A percentile compares a stretch with the other conserved stretches of the same genome.
Conservation (phyloP, 2,329 filamentous ascomycete genomes). For the Rhinocladiella similis region DNA sequence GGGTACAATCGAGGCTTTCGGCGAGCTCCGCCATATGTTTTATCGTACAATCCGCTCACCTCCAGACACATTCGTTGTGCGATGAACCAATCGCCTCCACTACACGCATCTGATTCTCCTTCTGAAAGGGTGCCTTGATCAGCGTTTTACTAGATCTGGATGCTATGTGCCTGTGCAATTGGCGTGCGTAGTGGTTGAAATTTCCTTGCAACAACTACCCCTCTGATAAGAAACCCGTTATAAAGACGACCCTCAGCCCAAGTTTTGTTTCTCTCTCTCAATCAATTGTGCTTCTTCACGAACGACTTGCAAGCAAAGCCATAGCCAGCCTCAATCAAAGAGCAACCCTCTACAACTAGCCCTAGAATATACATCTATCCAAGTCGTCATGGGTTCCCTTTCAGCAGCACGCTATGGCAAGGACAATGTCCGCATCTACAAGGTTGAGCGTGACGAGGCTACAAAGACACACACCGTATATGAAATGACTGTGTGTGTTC, state of each 20-base stretch:
- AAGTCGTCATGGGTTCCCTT: slow-evolving; percentile 36
- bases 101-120: slow-evolving; percentile 9
- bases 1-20: slow-evolving; percentile 6
- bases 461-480: slow-evolving; percentile 80
- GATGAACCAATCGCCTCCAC: slow-evolving; percentile 15
- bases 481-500: slow-evolving; percentile 91
- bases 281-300: neutral
- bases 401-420: slow-evolving; percentile 57
- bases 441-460: slow-evolving; percentile 77
- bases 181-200: slow-evolving; percentile 9
- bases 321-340: neutral
- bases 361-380: neutral
- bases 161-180: slow-evolving; percentile 16
- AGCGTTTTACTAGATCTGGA: slow-evolving; percentile 18
- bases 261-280: neutral
- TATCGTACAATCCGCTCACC: slow-evolving; percentile 13
- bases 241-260: neutral
- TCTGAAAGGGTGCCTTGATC: slow-evolving; percentile 10
- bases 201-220: slow-evolving; percentile 6
- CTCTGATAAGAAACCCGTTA: slow-evolving; percentile 20
- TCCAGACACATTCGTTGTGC: neutral
- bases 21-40: slow-evolving; percentile 20
- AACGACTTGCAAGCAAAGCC: neutral
- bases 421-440: slow-evolving; percentile 98
- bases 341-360: neutral